phyloP scores from a whole-genome alignment of 1,284 basidiomycete species.

The Chiua sp. region DNA sequence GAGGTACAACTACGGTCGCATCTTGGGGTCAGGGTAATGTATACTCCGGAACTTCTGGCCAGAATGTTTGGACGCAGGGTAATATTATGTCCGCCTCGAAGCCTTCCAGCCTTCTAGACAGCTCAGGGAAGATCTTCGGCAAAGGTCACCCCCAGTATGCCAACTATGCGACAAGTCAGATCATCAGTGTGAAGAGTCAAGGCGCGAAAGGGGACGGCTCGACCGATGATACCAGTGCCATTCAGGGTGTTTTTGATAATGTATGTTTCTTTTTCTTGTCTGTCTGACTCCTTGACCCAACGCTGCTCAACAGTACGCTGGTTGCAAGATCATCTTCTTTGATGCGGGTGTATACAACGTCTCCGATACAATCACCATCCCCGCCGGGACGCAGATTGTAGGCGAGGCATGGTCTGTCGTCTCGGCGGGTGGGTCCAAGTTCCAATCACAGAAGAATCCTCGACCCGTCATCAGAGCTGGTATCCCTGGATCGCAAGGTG shows the following conservation, averaged over 20 bases:
- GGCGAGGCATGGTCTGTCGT: conserved; percentile 62
- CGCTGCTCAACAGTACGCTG: conserved; percentile 41
- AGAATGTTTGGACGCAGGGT: conserved; percentile 31
- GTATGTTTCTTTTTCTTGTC: background rate
- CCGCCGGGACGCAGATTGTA: conserved; percentile 55
- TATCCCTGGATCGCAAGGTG: conserved; percentile 41
- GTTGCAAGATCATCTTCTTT: conserved; percentile 61
- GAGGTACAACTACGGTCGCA: conserved; percentile 49
- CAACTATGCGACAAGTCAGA: conserved; percentile 45
- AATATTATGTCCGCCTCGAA: conserved; percentile 41
- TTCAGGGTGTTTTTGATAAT: conserved; percentile 50
- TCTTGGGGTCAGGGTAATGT: conserved; percentile 57
- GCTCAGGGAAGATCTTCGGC: conserved; percentile 49
- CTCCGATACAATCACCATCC: conserved; percentile 56
- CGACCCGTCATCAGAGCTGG: conserved; percentile 49
- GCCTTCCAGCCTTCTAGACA: conserved; percentile 45
- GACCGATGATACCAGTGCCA: conserved; percentile 57
- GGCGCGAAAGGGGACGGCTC: conserved; percentile 59
- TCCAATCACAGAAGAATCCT: conserved; percentile 47
- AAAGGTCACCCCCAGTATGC: conserved; percentile 55
- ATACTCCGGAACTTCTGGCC: conserved; percentile 44
- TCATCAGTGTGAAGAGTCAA: conserved; percentile 53
- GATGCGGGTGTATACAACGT: conserved; percentile 58
- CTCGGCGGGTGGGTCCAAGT: conserved; percentile 50
- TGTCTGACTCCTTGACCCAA: no score